These are phyloP conservation scores for Penicillium coprophilum DNA, from an alignment of 495 filamentous ascomycete species.

Conservation along the genomic window DNA sequence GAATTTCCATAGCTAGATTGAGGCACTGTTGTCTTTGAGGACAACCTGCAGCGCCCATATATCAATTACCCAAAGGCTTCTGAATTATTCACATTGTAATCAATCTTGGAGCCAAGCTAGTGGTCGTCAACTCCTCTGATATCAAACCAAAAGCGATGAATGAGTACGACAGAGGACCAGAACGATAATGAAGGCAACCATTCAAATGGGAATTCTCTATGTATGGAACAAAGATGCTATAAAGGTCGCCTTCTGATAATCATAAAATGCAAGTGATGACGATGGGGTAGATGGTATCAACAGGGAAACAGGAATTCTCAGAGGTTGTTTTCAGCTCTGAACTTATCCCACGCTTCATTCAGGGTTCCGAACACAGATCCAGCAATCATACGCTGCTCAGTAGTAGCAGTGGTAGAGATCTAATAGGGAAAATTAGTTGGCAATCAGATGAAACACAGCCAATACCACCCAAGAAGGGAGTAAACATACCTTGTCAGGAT, in stretches of 20 bases:
- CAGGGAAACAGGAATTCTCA: constrained; percentile 18
- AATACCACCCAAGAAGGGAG: background rate
- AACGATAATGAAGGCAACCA: background rate
- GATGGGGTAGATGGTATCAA: constrained; percentile 6
- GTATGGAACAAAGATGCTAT: constrained; percentile 2
- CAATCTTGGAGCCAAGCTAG: background rate
- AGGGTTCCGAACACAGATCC: constrained; percentile 86
- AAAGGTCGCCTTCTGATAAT: constrained; percentile 1
- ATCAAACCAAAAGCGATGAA: background rate
- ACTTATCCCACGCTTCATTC: constrained; percentile 99
- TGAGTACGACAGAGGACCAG: background rate
- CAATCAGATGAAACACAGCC: background rate
- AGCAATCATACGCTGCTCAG: constrained; percentile 91
- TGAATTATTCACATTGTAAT: background rate
- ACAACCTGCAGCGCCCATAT: background rate
- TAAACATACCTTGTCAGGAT: constrained; percentile 90
- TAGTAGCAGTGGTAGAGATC: constrained; percentile 86
- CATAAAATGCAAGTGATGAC: constrained; percentile 15
- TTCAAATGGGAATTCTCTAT: background rate
- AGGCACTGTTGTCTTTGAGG: background rate
- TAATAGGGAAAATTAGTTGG: constrained; percentile 33
- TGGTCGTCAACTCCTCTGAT: background rate
- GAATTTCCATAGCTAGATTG: background rate
- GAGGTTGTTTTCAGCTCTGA: constrained; percentile 79
- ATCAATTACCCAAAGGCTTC: background rate